Percentiles rank a stretch among this genome's conserved stretches.
phyloP scores from a whole-genome alignment of 1,284 basidiomycete species.

The Filobasidium uniguttulatum region DNA sequence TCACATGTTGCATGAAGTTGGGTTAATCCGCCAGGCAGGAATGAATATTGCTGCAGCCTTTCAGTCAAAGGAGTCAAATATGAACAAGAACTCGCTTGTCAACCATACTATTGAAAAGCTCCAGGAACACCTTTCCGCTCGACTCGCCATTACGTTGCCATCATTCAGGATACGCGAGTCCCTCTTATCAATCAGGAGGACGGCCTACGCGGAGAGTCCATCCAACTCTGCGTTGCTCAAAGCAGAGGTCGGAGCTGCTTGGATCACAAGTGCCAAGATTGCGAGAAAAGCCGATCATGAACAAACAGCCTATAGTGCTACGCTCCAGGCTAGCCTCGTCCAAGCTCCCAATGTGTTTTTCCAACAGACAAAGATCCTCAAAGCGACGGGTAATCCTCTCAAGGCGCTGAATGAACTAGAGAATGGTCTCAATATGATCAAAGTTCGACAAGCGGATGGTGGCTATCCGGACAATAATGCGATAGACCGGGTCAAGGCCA shows the following conservation, averaged over 20 bases:
- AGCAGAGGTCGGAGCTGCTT: constrained; percentile 61
- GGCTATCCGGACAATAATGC: constrained; percentile 7
- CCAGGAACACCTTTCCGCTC: constrained; percentile 21
- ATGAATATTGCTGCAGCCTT: constrained; percentile 2
- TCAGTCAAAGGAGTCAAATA: background rate
- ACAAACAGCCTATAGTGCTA: constrained; percentile 94
- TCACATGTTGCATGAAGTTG: constrained; percentile 78
- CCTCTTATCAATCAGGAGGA: constrained; percentile 75
- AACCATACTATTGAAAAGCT: constrained; percentile 16
- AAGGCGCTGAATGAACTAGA: constrained; percentile 82
- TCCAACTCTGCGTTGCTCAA: constrained; percentile 25
- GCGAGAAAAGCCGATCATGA: constrained; percentile 88
- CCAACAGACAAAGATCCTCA: constrained; percentile 78
- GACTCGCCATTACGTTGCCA: constrained; percentile 50
- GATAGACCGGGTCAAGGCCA: constrained; percentile 42
- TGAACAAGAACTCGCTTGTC: constrained; percentile 14
- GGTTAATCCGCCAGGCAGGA: constrained; percentile 51
- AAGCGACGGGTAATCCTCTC: constrained; percentile 64
- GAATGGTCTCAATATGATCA: constrained; percentile 46
- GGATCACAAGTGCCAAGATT: constrained; percentile 87
- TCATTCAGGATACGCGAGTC: constrained; percentile 87
- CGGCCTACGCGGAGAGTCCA: constrained; percentile 40
- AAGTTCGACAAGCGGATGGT: constrained; percentile 28
- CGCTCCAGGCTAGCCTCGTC: constrained; percentile 73
- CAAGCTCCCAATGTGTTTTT: constrained; percentile 70